Conservation (phyloP, 345 rosid species). For the Clausena lansium region DNA sequence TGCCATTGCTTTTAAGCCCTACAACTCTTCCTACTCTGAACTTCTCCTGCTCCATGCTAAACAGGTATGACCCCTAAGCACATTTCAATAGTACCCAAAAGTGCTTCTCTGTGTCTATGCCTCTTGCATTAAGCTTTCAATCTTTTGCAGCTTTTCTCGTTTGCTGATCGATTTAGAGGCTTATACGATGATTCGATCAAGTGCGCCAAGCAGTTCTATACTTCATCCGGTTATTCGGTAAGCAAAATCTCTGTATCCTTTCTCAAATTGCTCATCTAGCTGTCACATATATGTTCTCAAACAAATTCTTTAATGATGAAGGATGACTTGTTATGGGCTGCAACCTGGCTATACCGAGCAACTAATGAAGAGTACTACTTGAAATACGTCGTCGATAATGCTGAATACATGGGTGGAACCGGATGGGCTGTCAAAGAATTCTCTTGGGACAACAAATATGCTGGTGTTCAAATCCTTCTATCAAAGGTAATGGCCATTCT, state of each 20-base stretch:
- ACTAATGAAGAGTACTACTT: constrained; percentile 63
- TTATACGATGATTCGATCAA: constrained; percentile 56
- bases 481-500: constrained; percentile 47
- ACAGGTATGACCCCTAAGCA: constrained; percentile 38
- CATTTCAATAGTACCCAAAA: not conserved
- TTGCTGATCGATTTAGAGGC: constrained; percentile 63
- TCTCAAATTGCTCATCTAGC: not conserved
- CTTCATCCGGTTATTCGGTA: constrained; percentile 57
- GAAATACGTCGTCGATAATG: constrained; percentile 64
- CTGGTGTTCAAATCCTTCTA: constrained; percentile 81
- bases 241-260: not conserved
- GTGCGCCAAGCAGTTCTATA: constrained; percentile 51
- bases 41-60: constrained; percentile 63
- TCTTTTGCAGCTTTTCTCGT: constrained; percentile 53
- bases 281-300: not conserved
- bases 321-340: constrained; percentile 92
- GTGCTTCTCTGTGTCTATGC: not conserved
- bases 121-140: not conserved
- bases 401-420: constrained; percentile 79
- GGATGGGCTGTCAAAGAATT: constrained; percentile 89
- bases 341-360: constrained; percentile 73
- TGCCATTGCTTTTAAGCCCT: constrained; percentile 73
- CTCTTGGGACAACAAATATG: constrained; percentile 95
- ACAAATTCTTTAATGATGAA: constrained; percentile 14
- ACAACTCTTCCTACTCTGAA: constrained; percentile 70